Conservation (phyloP, 108 stramenopile genomes). For the Mediolabrus comicus region DNA sequence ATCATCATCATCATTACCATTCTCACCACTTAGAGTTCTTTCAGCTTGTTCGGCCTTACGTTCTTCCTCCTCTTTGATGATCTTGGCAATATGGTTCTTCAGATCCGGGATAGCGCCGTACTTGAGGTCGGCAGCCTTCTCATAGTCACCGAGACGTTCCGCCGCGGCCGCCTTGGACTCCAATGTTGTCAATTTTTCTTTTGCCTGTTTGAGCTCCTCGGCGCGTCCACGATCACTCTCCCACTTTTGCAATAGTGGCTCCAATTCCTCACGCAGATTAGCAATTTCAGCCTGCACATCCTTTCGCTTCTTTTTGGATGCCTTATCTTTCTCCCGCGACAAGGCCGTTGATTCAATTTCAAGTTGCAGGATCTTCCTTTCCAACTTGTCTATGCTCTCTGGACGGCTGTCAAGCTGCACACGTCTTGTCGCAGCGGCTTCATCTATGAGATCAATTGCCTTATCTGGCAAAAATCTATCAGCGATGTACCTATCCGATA, state of each 20-base stretch:
- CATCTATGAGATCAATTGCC: conserved; percentile 95
- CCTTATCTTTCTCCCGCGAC: conserved; percentile 70
- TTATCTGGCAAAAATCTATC: conserved; percentile 94
- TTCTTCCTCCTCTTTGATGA: conserved; percentile 50
- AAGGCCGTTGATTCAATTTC: conserved; percentile 95
- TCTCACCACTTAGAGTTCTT: conserved; percentile 55
- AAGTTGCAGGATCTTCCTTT: conserved; percentile 86
- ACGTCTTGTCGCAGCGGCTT: conserved; percentile 90
- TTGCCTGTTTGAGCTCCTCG: conserved; percentile 74
- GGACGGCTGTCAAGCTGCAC: conserved; percentile 89
- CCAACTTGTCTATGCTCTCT: conserved; percentile 86
- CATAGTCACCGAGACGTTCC: conserved; percentile 95
- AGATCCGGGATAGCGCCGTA: conserved; percentile 86
- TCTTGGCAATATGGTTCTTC: conserved; percentile 65
- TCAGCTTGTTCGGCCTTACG: conserved; percentile 41
- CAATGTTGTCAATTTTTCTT: conserved; percentile 84
- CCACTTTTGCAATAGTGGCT: conserved; percentile 81
- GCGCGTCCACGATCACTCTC: conserved; percentile 86
- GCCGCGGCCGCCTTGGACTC: conserved; percentile 87
- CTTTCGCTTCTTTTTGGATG: conserved; percentile 53
- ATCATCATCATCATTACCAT: conserved; percentile 72
- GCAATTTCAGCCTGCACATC: conserved; percentile 72
- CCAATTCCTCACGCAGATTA: conserved; percentile 66
- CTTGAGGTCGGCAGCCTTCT: conserved; percentile 93
- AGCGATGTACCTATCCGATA: conserved; percentile 93